A percentile compares a stretch with the other conserved stretches of the same genome.
phyloP scores from a whole-genome alignment of 257 asterid species.

The Schizonepeta tenuifolia region DNA sequence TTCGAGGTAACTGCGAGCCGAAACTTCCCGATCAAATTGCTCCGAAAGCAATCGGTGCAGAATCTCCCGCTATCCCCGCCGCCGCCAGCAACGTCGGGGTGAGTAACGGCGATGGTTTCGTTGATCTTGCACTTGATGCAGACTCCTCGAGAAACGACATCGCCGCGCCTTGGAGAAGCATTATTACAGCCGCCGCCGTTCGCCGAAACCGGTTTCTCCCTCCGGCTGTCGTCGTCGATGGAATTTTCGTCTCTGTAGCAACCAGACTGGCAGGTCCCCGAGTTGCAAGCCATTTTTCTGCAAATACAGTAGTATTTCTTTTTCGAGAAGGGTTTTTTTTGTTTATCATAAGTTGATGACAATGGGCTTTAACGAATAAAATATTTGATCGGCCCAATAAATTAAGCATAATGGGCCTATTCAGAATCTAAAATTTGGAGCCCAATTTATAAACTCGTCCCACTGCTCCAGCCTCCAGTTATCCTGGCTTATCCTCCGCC shows the following conservation, averaged over 20 bases:
- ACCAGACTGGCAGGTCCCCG: conserved; percentile 75
- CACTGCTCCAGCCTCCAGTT: not conserved
- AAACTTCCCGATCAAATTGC: conserved; percentile 79
- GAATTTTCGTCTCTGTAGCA: conserved; percentile 53
- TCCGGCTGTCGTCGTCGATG: conserved; percentile 32
- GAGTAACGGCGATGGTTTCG: conserved; percentile 51
- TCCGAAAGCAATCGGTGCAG: conserved; percentile 78
- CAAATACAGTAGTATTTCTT: not conserved
- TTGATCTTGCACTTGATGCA: conserved; percentile 63
- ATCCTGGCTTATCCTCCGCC: not conserved
- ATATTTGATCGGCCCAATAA: not conserved
- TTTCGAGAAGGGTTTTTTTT: conserved; percentile 31
- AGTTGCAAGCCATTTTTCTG: conserved; percentile 66
- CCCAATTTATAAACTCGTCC: not conserved
- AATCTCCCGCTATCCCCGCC: conserved; percentile 62
- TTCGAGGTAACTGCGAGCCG: conserved; percentile 79
- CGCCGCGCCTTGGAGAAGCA: conserved; percentile 34
- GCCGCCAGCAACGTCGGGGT: conserved; percentile 36
- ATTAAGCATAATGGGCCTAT: not conserved
- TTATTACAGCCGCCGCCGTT: conserved; percentile 26
- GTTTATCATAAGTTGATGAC: not conserved
- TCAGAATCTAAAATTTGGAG: not conserved
- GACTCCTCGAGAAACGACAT: conserved; percentile 23
- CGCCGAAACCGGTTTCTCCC: conserved; percentile 16
- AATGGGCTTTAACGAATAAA: not conserved